Evolutionary conservation across 225 moss, liverwort and hornwort genomes (phyloP), one percentile per base, ranked within the genome.

Genomic region (Pseudisothecium myosuroides): DNA sequence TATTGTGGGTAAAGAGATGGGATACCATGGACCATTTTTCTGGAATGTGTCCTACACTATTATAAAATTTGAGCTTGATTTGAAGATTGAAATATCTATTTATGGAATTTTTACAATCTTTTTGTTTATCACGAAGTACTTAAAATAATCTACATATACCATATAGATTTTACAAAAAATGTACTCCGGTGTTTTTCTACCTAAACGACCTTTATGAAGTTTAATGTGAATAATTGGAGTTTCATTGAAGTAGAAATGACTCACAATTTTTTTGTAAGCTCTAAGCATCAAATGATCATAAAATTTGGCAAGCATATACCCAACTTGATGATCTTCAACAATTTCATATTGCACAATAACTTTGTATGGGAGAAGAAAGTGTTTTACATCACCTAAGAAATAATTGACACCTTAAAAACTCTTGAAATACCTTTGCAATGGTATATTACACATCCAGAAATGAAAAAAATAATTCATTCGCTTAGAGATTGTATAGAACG

Each of bases 21-120:
- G 2, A 31, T 29, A 11, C 4, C 0, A 18, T 0, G 1, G 8
- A 20, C 49, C 12, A 32, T 49, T 49, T 49, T 19, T 10, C 0
- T 7, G 0, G 11, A 49, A 75, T 49, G 20, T 74, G 5, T 12
- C 12, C 2, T 31, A 18, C 1, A 11, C 4, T 74, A 31, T 7
- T 0, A 1, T 50, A 32, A 32, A 49, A 31, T 75, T 49, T 49
- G 21, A 13, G 1, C 1, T 76, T 76, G 13, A 34, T 50, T 34
- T 50, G 10, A 76, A 21, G 34, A 50, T 50, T 1, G 1, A 12
- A 1, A 74, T 47, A 49, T 31, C 19, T 18, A 19, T 31, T 18
- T 7, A 19, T 11, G 2, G 7, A 29, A 19, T 19, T 74, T 28
- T 32, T 2, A 32, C 4, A 0, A 13, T 32, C 0, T 32, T 34